Evolutionary conservation across 225 moss, liverwort and hornwort species (phyloP).

Genomic region (Sphagnum tenellum): DNA sequence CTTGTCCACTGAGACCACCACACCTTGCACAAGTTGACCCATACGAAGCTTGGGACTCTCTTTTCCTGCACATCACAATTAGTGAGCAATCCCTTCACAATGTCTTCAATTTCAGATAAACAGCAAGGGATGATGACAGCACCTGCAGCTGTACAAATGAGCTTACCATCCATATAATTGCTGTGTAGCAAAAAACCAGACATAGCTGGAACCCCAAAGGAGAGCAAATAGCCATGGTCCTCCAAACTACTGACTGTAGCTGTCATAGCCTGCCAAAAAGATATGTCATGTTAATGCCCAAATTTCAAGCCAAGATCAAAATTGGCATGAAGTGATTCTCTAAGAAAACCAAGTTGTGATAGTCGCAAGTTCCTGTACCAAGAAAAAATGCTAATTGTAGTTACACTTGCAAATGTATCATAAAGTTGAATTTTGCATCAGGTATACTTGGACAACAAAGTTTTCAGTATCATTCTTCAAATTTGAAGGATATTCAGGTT

Average conservation of each 20-base stretch:
- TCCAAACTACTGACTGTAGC: constrained; percentile 83
- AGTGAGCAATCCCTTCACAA: no score
- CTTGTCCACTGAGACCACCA: constrained; percentile 72
- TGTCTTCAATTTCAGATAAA: not conserved
- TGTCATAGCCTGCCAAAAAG: constrained; percentile 42
- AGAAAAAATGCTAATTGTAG: no score
- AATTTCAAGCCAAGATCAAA: no score
- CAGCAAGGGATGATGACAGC: not conserved
- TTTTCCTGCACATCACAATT: constrained; percentile 25
- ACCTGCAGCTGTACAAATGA: not conserved
- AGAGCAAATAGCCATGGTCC: constrained; percentile 93
- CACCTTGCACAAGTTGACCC: constrained; percentile 82
- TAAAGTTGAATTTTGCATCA: no score
- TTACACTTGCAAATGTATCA: no score
- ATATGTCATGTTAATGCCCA: not conserved
- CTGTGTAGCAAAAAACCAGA: constrained; percentile 75
- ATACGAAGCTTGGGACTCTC: constrained; percentile 37
- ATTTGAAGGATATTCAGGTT: no score
- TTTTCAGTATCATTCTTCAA: no score
- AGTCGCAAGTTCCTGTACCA: no score
- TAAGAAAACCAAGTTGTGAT: no score
- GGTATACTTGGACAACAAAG: no score
- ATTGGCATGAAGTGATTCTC: no score
- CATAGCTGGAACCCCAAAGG: constrained; percentile 72
- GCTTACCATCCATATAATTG: constrained; percentile 47